A percentile compares a stretch with the other conserved stretches of the same genome.
Evolutionary conservation across 345 rosid species (phyloP).

Genomic region (Citropsis articulata): DNA sequence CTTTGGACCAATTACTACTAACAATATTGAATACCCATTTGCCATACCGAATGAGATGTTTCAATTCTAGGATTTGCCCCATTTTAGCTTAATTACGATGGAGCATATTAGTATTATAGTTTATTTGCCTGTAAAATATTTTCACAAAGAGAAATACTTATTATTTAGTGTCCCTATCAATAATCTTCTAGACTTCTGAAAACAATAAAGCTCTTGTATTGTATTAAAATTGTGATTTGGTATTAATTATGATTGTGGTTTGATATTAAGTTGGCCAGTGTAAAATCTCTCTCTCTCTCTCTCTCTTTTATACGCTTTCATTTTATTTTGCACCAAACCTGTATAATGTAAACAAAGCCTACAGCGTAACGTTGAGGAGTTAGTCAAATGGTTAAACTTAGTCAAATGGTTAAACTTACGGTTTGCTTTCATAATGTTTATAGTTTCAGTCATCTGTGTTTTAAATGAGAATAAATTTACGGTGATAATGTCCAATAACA

Average conservation of each 20-base stretch:
- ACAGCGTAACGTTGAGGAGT: too few species aligned
- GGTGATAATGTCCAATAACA: too few species aligned
- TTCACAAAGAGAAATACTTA: background rate
- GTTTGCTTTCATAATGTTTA: too few species aligned
- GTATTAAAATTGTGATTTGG: background rate
- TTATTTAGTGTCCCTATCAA: background rate
- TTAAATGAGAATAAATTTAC: too few species aligned
- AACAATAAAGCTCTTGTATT: background rate
- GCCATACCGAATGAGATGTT: conserved; percentile 57
- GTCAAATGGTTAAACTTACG: too few species aligned
- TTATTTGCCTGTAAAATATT: background rate
- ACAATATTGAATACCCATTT: conserved; percentile 55
- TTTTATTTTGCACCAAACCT: background rate
- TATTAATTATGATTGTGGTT: background rate
- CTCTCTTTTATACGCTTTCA: background rate
- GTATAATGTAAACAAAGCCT: too few species aligned
- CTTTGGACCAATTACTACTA: conserved; percentile 36
- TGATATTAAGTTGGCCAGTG: background rate
- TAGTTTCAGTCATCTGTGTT: too few species aligned
- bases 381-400: too few species aligned
- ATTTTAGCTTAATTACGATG: background rate
- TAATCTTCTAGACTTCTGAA: background rate
- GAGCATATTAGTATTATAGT: background rate
- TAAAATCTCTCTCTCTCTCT: background rate
- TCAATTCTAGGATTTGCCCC: conserved; percentile 37